A percentile compares a stretch with the other conserved stretches of the same genome.
These are phyloP conservation scores for Boletus smithii DNA, from an alignment of 1,284 basidiomycete genomes.

Conservation along the genomic window DNA sequence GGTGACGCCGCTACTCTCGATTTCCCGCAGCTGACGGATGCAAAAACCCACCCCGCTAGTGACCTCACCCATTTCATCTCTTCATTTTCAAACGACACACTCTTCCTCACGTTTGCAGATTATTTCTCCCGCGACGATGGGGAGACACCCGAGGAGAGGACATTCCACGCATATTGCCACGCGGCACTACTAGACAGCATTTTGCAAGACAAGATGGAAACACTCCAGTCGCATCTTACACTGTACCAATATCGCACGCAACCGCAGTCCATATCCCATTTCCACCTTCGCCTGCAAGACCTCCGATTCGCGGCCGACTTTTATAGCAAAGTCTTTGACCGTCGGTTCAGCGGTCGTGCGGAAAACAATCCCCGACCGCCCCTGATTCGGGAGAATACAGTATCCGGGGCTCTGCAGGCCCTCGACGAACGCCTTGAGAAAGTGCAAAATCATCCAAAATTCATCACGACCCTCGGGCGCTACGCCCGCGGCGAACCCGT, in stretches of 20 bases:
- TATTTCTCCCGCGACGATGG: slow-evolving; percentile 63
- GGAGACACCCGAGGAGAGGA: slow-evolving; percentile 53
- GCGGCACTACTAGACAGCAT: slow-evolving; percentile 84
- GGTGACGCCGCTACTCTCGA: slow-evolving; percentile 76
- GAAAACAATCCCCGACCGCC: slow-evolving; percentile 63
- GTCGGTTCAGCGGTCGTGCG: slow-evolving; percentile 60
- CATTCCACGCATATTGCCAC: slow-evolving; percentile 72
- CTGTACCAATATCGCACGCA: slow-evolving; percentile 65
- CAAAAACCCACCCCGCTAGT: slow-evolving; percentile 60
- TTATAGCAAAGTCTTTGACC: slow-evolving; percentile 67
- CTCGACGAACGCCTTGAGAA: slow-evolving; percentile 55
- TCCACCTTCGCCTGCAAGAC: slow-evolving; percentile 66
- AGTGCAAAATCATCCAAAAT: slow-evolving; percentile 43
- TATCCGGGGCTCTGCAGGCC: slow-evolving; percentile 58
- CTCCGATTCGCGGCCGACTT: slow-evolving; percentile 69
- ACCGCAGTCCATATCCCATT: slow-evolving; percentile 52
- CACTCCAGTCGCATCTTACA: slow-evolving; percentile 70
- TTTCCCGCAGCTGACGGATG: slow-evolving; percentile 72
- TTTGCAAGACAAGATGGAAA: slow-evolving; percentile 81
- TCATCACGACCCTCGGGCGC: slow-evolving; percentile 44
- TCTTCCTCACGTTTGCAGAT: slow-evolving; percentile 75
- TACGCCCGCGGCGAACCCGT: slow-evolving; percentile 52
- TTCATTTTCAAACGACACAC: slow-evolving; percentile 76
- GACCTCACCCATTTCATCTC: slow-evolving; percentile 81
- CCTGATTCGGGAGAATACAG: slow-evolving; percentile 65